Base-by-base conservation (phyloP, 2,329 filamentous ascomycete genomes). In the Alternaria ethzedia region DNA sequence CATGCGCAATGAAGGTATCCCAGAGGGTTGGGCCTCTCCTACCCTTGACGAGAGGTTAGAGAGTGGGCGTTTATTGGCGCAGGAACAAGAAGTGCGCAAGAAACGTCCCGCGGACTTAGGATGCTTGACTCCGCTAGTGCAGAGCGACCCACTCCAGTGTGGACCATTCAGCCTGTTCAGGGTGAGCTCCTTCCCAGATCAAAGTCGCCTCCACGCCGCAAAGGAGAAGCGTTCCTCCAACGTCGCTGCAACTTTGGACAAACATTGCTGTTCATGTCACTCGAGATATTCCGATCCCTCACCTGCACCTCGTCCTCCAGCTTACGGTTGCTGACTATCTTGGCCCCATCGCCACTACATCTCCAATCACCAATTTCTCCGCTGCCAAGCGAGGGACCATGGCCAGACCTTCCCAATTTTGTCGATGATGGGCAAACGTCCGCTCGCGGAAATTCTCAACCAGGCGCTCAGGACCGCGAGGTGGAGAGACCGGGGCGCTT, bases 311-410 rank as follows among this genome's bases (percentile, higher is more conserved):
- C 20, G 13, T 36, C 5, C 28, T 23, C 9, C 9, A 23, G 2
- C 15, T 32, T 5, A 32, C 20, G n/a, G 15, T 44, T 54, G 21
- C 21, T 20, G 36, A 28, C 15, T 36, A 13, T 54, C 6, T 44
- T 44, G 20, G 49, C 49, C 30, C 20, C 20, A 23, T 41, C 49
- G 49, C 12, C 11, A 52, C 30, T 15, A 51, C 49, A 51, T 47
- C 51, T 50, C 69, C 70, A 74, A 73, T 74, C 66, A 60, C 63
- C 63, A 67, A 64, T 74, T 74, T 72, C 66, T 74, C 70, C 71
- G 69, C 45, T 54, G 66, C 68, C 66, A 67, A 70, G 66, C 26
- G 30, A 21, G 23, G 54, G 25, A 45, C 56, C 54, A 62, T 54
- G 59, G 20, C 45, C 45, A 64, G 54, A 54, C 57, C 55, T 62